Percentiles rank a stretch among this genome's conserved stretches.
These are phyloP conservation scores for Lipomyces anomalus DNA, from an alignment of 805 yeast species.

Conservation along the genomic window DNA sequence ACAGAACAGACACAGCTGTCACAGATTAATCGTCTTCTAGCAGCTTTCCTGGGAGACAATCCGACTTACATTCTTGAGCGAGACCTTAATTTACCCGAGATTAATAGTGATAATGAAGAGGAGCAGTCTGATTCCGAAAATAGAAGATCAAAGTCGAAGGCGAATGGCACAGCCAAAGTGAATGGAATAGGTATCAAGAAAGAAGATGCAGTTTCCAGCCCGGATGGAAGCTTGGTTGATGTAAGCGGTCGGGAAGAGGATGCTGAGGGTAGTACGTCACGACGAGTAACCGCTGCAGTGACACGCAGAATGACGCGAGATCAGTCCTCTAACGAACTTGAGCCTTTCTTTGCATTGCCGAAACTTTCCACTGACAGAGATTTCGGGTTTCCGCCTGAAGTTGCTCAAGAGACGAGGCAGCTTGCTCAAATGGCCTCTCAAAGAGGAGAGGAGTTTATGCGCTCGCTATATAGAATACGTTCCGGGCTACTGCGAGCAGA, in stretches of 20 bases:
- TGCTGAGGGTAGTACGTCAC: no score
- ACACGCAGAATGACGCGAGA: slow-evolving; percentile 30
- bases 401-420: slow-evolving; percentile 66
- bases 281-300: slow-evolving; percentile 18
- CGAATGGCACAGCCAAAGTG: not conserved
- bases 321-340: slow-evolving; percentile 37
- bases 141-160: not conserved
- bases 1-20: slow-evolving; percentile 75
- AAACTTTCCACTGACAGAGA: slow-evolving; percentile 43
- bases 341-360: slow-evolving; percentile 66
- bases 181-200: slow-evolving; percentile 4
- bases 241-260: slow-evolving; percentile 12
- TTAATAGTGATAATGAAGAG: slow-evolving; percentile 49
- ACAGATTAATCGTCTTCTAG: slow-evolving; percentile 63
- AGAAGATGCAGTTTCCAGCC: slow-evolving; percentile 1
- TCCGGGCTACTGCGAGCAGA: slow-evolving; percentile 74
- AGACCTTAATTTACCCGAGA: slow-evolving; percentile 58
- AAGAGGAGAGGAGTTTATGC: slow-evolving; percentile 77
- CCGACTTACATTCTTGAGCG: slow-evolving; percentile 61
- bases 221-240: slow-evolving; percentile 7
- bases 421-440: slow-evolving; percentile 73
- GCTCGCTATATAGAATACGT: slow-evolving; percentile 69
- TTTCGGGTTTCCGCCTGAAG: slow-evolving; percentile 47
- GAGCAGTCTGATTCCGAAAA: not conserved
- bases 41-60: slow-evolving; percentile 81